Evolutionary conservation across 1,284 basidiomycete species (phyloP).

Genomic region (Malassezia vespertilionis): DNA sequence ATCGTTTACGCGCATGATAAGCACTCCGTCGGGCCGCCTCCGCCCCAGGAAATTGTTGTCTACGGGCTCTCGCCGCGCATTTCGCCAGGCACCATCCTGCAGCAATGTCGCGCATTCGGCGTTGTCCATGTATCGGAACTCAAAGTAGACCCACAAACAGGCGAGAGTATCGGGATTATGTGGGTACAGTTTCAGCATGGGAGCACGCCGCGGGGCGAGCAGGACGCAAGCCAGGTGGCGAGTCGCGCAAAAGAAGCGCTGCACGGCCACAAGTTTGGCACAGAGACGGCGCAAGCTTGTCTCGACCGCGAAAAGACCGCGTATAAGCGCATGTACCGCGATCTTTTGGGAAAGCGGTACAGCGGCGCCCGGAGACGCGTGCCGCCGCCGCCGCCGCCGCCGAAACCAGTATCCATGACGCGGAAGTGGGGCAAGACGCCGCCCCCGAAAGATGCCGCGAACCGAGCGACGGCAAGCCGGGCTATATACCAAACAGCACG

Average conservation of each 20-base stretch:
- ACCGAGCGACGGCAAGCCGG: conserved; percentile 11
- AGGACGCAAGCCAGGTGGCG: conserved; percentile 26
- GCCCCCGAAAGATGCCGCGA: background rate
- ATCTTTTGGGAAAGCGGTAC: conserved; percentile 53
- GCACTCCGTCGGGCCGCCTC: conserved; percentile 61
- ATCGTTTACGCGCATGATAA: conserved; percentile 58
- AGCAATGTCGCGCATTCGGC: conserved; percentile 62
- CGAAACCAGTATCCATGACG: background rate
- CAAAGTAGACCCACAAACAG: conserved; percentile 68
- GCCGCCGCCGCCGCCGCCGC: background rate
- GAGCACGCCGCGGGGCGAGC: conserved; percentile 6
- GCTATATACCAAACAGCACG: conserved; percentile 1
- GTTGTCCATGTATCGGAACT: conserved; percentile 62
- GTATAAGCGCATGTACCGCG: conserved; percentile 48
- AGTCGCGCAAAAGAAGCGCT: conserved; percentile 17
- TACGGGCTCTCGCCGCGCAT: conserved; percentile 64
- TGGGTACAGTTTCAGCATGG: conserved; percentile 58
- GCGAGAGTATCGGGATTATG: conserved; percentile 71
- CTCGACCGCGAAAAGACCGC: conserved; percentile 49
- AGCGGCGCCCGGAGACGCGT: background rate
- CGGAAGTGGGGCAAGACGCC: background rate
- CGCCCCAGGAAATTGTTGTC: conserved; percentile 58
- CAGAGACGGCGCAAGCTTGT: conserved; percentile 11
- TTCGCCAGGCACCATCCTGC: conserved; percentile 58
- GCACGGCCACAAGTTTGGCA: conserved; percentile 19